Conservation (phyloP, 2,329 filamentous ascomycete genomes). For the Monosporascus cannonballus region DNA sequence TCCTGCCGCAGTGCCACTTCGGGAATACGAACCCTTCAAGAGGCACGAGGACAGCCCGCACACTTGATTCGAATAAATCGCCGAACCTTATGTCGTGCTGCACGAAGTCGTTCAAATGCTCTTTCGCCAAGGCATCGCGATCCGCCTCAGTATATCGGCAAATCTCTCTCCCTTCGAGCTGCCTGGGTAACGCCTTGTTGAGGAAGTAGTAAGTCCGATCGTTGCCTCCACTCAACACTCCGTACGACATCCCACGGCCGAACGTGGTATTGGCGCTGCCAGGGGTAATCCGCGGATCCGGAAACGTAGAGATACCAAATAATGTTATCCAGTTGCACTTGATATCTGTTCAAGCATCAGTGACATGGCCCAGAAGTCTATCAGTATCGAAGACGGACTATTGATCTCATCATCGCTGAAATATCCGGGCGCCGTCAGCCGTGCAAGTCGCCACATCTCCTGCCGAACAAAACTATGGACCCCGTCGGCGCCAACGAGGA, state of each 20-base stretch:
- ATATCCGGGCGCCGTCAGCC: neutral
- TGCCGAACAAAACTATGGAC: slow-evolving; percentile 5
- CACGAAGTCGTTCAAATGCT: neutral
- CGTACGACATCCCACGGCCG: neutral
- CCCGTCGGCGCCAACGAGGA: slow-evolving; percentile 13
- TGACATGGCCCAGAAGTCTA: neutral
- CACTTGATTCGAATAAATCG: neutral
- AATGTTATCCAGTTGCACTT: neutral
- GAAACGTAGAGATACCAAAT: neutral
- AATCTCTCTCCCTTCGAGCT: neutral
- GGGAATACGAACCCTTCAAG: neutral
- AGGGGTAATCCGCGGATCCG: neutral
- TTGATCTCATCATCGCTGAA: neutral
- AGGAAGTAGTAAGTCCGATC: neutral
- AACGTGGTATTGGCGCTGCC: neutral
- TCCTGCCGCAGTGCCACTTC: neutral
- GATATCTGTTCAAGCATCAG: neutral
- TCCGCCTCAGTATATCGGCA: neutral
- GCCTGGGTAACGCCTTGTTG: neutral
- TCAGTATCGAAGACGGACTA: neutral
- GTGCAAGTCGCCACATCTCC: neutral
- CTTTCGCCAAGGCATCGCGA: neutral
- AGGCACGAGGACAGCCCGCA: neutral
- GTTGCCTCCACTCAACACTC: neutral
- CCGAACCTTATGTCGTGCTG: neutral